These are phyloP conservation scores for Suillus decipiens DNA, from an alignment of 768 basidiomycete species.

Conservation along the genomic window DNA sequence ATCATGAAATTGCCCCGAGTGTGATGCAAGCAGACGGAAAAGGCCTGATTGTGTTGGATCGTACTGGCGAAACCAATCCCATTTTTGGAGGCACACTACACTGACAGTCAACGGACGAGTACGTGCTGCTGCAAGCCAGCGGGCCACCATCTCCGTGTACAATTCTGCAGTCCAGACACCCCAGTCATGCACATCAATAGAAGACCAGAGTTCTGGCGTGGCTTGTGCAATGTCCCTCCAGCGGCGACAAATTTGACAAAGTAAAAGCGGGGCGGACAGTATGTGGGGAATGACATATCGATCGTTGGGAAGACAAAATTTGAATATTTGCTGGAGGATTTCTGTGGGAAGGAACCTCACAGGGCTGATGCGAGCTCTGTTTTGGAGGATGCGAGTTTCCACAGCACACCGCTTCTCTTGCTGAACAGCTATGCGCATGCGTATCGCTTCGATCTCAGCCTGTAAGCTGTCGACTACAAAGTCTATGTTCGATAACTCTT, in stretches of 20 bases:
- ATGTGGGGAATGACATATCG: slow-evolving; percentile 25
- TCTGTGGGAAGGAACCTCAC: slow-evolving; percentile 33
- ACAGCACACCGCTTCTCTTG: slow-evolving; percentile 21
- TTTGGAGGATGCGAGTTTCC: slow-evolving; percentile 19
- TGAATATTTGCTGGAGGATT: slow-evolving; percentile 34
- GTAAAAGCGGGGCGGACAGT: slow-evolving; percentile 31
- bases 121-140: slow-evolving; percentile 24
- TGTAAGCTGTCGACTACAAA: neutral
- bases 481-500: neutral
- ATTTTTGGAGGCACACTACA: slow-evolving; percentile 8
- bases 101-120: slow-evolving; percentile 27
- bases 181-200: slow-evolving; percentile 27
- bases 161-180: slow-evolving; percentile 31
- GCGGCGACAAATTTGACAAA: slow-evolving; percentile 35
- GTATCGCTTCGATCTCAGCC: slow-evolving; percentile 5
- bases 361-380: slow-evolving; percentile 31
- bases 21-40: slow-evolving; percentile 23
- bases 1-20: slow-evolving; percentile 21
- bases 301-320: slow-evolving; percentile 25
- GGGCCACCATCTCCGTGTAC: slow-evolving; percentile 26
- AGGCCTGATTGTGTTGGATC: slow-evolving; percentile 18
- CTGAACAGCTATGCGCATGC: slow-evolving; percentile 20
- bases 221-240: slow-evolving; percentile 31
- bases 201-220: slow-evolving; percentile 36
- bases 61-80: slow-evolving; percentile 1